Evolutionary conservation across 106 monocot genomes (phyloP).

Genomic region (Acanthochlamys bracteata): DNA sequence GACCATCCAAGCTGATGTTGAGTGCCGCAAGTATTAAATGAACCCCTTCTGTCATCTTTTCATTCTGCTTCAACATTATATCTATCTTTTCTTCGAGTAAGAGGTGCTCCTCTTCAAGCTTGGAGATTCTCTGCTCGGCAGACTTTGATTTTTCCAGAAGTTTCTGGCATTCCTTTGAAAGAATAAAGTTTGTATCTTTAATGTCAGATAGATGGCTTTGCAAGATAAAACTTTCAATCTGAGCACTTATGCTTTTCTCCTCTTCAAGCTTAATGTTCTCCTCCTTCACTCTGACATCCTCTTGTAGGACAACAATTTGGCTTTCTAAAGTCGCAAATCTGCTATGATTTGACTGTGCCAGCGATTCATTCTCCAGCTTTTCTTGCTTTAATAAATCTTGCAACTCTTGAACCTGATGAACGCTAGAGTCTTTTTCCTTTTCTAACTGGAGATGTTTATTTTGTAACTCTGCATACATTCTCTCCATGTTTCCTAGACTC

Average conservation of each 20-base stretch:
- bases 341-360: conserved; percentile 23
- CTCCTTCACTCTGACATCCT: conserved; percentile 22
- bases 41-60: conserved; percentile 45
- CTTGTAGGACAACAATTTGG: conserved; percentile 30
- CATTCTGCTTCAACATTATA: conserved; percentile 22
- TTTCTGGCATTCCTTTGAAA: conserved; percentile 25
- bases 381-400: conserved; percentile 27
- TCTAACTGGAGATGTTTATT: conserved; percentile 22
- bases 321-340: conserved; percentile 19
- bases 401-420: conserved; percentile 29
- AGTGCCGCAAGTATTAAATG: conserved; percentile 21
- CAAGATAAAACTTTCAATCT: conserved; percentile 43
- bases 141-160: conserved; percentile 21
- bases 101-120: conserved; percentile 36
- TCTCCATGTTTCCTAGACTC: conserved; percentile 27
- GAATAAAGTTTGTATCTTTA: conserved; percentile 27
- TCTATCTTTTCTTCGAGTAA: conserved; percentile 17
- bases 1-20: conserved; percentile 13
- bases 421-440: conserved; percentile 29
- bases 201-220: conserved; percentile 43
- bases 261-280: conserved; percentile 39
- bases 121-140: conserved; percentile 26
- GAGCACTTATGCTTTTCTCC: conserved; percentile 25
- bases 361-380: conserved; percentile 37
- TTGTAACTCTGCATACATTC: conserved; percentile 27